Evolutionary conservation across 257 asterid species (phyloP).

Genomic region (Craterostigma plantagineum): DNA sequence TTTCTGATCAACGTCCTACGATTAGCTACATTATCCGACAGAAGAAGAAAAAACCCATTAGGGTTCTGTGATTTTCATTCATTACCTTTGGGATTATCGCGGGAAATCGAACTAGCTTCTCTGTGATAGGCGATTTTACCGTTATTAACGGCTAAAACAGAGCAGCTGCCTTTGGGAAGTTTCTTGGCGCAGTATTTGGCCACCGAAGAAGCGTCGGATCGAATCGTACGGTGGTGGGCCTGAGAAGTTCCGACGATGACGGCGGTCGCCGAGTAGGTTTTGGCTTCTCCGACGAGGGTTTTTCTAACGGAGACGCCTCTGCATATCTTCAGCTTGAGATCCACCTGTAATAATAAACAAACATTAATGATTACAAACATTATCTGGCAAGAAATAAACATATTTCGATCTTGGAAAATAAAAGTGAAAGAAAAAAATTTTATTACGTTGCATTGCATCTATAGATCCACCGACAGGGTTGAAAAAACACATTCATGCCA

Average conservation of each 20-base stretch:
- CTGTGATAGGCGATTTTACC: conserved; percentile 61
- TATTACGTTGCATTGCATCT: neutral
- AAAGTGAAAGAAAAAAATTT: too few species aligned
- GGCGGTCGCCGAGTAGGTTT: conserved; percentile 48
- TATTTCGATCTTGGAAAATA: too few species aligned
- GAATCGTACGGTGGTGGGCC: conserved; percentile 40
- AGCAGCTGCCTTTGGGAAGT: conserved; percentile 50
- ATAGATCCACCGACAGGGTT: too few species aligned
- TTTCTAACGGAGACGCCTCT: conserved; percentile 63
- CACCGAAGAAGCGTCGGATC: conserved; percentile 54
- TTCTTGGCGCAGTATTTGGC: conserved; percentile 81
- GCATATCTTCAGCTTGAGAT: conserved; percentile 89
- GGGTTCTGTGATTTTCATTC: conserved; percentile 20
- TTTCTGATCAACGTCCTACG: too few species aligned
- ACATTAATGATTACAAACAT: too few species aligned
- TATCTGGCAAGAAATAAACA: too few species aligned
- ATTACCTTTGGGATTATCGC: conserved; percentile 19
- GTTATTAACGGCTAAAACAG: conserved; percentile 57
- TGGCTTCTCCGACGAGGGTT: conserved; percentile 72
- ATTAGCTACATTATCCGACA: too few species aligned
- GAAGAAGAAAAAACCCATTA: too few species aligned
- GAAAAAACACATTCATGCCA: too few species aligned
- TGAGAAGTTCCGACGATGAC: conserved; percentile 66
- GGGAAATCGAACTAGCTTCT: conserved; percentile 17
- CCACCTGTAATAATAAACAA: conserved; percentile 43